Evolutionary conservation across 352 stramenopile genomes (phyloP).

Genomic region (Pythium oligandrum): DNA sequence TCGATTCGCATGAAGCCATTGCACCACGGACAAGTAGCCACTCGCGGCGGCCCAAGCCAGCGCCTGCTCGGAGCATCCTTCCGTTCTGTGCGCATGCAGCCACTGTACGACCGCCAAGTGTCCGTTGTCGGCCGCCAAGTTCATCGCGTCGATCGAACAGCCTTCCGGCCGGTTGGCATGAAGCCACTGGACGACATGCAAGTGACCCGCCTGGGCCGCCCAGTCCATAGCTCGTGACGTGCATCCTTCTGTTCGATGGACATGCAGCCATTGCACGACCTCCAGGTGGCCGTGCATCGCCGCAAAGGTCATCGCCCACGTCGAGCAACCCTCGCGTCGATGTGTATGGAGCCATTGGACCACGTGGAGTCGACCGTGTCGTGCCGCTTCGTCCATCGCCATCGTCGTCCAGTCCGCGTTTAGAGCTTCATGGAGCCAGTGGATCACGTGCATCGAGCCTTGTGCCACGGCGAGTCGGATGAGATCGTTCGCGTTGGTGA

Average conservation of each 20-base stretch:
- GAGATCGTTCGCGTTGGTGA: too few relatives aligned
- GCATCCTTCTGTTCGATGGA: not conserved
- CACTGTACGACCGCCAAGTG: conserved; percentile 5
- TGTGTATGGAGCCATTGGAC: too few relatives aligned
- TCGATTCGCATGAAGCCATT: conserved; percentile 4
- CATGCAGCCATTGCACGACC: conserved; percentile 8
- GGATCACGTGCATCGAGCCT: too few relatives aligned
- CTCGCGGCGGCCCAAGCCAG: conserved; percentile 1
- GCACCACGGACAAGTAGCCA: conserved; percentile 1
- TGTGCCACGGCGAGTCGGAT: too few relatives aligned
- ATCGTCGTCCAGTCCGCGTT: too few relatives aligned
- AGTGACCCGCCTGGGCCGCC: not conserved
- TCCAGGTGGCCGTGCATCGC: conserved; percentile 8
- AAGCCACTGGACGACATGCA: conserved; percentile 8
- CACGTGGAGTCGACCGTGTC: too few relatives aligned
- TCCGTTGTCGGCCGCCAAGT: conserved; percentile 6
- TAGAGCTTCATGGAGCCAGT: too few relatives aligned
- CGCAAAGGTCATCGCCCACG: conserved; percentile 4
- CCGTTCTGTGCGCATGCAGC: not conserved
- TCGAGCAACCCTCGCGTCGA: not conserved
- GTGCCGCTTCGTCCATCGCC: too few relatives aligned
- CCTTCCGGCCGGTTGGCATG: conserved; percentile 1
- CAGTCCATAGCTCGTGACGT: conserved; percentile 5
- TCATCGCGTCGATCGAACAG: conserved; percentile 5
- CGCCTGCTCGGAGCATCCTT: not conserved